Evolutionary conservation across 2,329 filamentous ascomycete genomes (phyloP), one percentile per base, ranked within the genome.

Genomic region (Neonectria neomacrospora): DNA sequence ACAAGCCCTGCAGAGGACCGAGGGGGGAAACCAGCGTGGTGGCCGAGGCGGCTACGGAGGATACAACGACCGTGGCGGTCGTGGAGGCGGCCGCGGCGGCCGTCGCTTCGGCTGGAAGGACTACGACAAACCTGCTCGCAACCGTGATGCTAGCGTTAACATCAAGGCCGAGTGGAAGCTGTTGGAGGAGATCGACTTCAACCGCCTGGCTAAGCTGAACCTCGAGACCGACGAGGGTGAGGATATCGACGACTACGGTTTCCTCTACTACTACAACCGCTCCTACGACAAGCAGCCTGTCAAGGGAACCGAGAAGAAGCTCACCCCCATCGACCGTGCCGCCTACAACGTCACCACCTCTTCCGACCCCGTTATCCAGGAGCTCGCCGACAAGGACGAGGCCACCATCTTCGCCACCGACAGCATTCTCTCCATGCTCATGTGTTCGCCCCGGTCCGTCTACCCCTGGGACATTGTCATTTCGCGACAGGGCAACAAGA

Each of bases 381-480:
- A 98, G 78, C 88, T 98, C 59, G 92, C 96, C 67, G 95, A 98
- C 74, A 96, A 94, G 85, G 90, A 97, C 76, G 94, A 97, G 82
- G 96, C 94, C 50, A 96, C 93, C 72, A 95, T 99, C 76, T 99
- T 98, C 77, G 94, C 96, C 67, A 97, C 96, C 47, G 94, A 97
- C 80, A 97, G 91, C 82, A 94, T 99, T 74, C 88, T 99, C 64
- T 98, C 95, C 70, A 98, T 97, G 94, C 90, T 99, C 74, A 99
- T 99, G 96, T 99, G 96, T 82, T 90, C 96, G 54, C 92, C 96
- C 63, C 93, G 96, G 75, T 97, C 93, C 61, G 93, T 99, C 67
- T 98, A 98, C 85, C 94, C 94, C 45, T 99, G 96, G 96, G 96
- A 99, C 80, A 90, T 99, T 74, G 91, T 99, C 77, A 96, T 99